Conservation (phyloP, 2,329 filamentous ascomycete species). For the Neocatenulostroma microsporum region DNA sequence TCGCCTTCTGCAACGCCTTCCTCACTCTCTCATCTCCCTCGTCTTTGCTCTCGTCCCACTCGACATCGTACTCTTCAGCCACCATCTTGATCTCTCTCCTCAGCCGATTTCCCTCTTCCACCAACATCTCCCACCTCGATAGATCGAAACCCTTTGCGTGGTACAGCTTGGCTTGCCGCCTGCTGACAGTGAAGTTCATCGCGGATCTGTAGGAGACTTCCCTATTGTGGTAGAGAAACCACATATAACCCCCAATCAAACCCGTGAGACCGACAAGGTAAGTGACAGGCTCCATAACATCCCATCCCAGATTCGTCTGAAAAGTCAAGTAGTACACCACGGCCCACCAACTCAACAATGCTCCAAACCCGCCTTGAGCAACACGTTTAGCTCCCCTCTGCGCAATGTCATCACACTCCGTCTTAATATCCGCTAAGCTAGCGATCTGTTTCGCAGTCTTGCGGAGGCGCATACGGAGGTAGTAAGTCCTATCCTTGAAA, state of each 20-base stretch:
- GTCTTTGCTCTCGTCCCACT: conserved; percentile 47
- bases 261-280: conserved; percentile 81
- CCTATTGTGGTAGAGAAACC: conserved; percentile 87
- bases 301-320: conserved; percentile 74
- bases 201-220: conserved; percentile 78
- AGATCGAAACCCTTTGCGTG: conserved; percentile 67
- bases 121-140: conserved; percentile 65
- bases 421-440: conserved; percentile 63
- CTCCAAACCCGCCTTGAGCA: conserved; percentile 69
- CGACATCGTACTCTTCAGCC: conserved; percentile 83
- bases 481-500: conserved; percentile 86
- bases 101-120: conserved; percentile 71
- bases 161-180: conserved; percentile 70
- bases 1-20: conserved; percentile 50
- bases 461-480: conserved; percentile 67
- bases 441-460: conserved; percentile 64
- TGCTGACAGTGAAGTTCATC: conserved; percentile 76
- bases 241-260: conserved; percentile 83
- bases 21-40: conserved; percentile 26
- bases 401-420: conserved; percentile 70
- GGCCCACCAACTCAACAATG: conserved; percentile 71
- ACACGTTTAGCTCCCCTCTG: conserved; percentile 70
- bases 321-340: conserved; percentile 64
- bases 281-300: conserved; percentile 82
- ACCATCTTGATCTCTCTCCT: conserved; percentile 71